phyloP scores from a whole-genome alignment of 306 rosid species.

The Dicorynia guianensis region DNA sequence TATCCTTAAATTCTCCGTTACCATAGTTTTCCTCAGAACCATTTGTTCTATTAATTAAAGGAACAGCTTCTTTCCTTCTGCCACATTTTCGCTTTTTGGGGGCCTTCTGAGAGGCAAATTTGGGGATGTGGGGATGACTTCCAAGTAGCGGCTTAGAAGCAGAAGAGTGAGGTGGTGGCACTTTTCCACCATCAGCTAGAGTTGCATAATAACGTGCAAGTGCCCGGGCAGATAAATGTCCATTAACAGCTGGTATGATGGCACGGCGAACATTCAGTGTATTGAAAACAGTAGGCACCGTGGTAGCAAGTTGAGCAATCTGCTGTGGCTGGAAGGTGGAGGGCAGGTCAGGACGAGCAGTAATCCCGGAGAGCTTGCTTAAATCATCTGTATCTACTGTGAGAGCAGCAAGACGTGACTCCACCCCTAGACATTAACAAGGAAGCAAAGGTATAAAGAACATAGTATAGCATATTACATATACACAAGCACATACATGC shows the following conservation, averaged over 20 bases:
- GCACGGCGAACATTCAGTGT: conserved; percentile 82
- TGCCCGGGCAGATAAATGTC: conserved; percentile 95
- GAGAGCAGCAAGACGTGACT: conserved; percentile 90
- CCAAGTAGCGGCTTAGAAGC: conserved; percentile 80
- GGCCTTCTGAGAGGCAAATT: conserved; percentile 51
- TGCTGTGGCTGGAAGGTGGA: conserved; percentile 74
- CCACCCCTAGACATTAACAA: conserved; percentile 69
- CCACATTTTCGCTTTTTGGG: conserved; percentile 49
- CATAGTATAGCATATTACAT: background rate
- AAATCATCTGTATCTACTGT: conserved; percentile 67
- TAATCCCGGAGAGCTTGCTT: conserved; percentile 54
- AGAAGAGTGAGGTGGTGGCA: conserved; percentile 85
- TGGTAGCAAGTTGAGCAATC: conserved; percentile 55
- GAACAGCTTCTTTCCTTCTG: conserved; percentile 45
- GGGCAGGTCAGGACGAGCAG: conserved; percentile 65
- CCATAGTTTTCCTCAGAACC: conserved; percentile 40
- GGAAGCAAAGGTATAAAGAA: conserved; percentile 34
- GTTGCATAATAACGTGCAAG: conserved; percentile 97
- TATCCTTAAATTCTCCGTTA: conserved; percentile 30
- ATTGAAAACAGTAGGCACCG: conserved; percentile 69
- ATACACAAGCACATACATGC: background rate
- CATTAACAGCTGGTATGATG: conserved; percentile 92
- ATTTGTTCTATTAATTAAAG: conserved; percentile 20
- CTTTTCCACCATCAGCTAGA: conserved; percentile 76
- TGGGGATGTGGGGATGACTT: conserved; percentile 88